Evolutionary conservation across 2,329 filamentous ascomycete species (phyloP).

Genomic region (Didymella pinodella): DNA sequence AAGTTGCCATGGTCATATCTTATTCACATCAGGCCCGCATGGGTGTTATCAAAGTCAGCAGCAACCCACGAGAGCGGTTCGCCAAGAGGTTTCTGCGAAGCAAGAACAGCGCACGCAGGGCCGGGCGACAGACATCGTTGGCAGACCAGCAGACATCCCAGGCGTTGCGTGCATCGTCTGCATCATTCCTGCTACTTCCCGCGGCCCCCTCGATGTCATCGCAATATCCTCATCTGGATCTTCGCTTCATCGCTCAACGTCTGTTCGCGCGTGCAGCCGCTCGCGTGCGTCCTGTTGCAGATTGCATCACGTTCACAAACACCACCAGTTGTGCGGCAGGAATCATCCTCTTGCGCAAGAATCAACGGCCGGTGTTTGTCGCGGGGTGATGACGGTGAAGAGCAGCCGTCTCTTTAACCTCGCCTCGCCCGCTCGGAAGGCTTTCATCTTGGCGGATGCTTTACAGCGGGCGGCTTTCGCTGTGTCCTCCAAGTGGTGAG

Average conservation of each 20-base stretch:
- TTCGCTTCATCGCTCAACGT: constrained; percentile 27
- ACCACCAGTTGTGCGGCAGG: constrained; percentile 8
- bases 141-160: constrained; percentile 16
- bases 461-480: constrained; percentile 37
- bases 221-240: constrained; percentile 28
- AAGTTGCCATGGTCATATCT: constrained; percentile 44
- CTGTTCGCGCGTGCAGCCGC: constrained; percentile 23
- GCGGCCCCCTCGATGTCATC: constrained; percentile 37
- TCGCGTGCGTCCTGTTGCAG: constrained; percentile 31
- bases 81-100: constrained; percentile 40
- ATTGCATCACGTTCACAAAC: constrained; percentile 26
- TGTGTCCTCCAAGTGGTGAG: constrained; percentile 30
- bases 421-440: constrained; percentile 17
- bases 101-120: constrained; percentile 31
- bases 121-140: constrained; percentile 25
- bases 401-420: constrained; percentile 24
- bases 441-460: constrained; percentile 33
- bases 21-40: constrained; percentile 41
- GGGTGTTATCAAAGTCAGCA: constrained; percentile 44
- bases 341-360: constrained; percentile 24
- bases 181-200: constrained; percentile 32
- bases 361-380: constrained; percentile 23
- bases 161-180: constrained; percentile 30
- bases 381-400: constrained; percentile 24
- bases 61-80: constrained; percentile 38